Conservation (phyloP, 768 basidiomycete species). For the Rhizopogon salebrosus region DNA sequence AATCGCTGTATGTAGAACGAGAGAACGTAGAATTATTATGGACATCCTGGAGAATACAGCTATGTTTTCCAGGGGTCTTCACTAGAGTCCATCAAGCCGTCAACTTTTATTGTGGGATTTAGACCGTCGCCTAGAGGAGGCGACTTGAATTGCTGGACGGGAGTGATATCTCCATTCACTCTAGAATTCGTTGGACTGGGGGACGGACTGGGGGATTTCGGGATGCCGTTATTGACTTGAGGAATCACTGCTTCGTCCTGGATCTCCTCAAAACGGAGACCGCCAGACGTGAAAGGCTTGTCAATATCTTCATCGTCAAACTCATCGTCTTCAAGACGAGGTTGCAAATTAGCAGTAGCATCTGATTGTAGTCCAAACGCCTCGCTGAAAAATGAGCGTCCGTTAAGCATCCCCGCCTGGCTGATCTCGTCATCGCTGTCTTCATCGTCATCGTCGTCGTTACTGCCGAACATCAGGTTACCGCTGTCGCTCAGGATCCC, state of each 20-base stretch:
- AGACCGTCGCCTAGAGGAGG: slow-evolving; percentile 51
- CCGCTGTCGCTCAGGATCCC: slow-evolving; percentile 46
- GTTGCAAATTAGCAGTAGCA: slow-evolving; percentile 52
- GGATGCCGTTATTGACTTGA: slow-evolving; percentile 28
- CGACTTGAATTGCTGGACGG: slow-evolving; percentile 45
- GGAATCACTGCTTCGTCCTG: slow-evolving; percentile 27
- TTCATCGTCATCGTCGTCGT: slow-evolving; percentile 61
- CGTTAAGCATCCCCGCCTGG: slow-evolving; percentile 14
- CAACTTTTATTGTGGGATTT: slow-evolving; percentile 47
- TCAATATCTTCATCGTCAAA: slow-evolving; percentile 25
- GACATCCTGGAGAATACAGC: background rate
- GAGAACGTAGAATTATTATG: background rate
- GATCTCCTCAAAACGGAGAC: slow-evolving; percentile 22
- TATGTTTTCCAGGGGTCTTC: slow-evolving; percentile 51
- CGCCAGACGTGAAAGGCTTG: background rate
- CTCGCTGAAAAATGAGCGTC: slow-evolving; percentile 45
- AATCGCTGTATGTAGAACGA: background rate
- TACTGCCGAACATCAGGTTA: slow-evolving; percentile 54
- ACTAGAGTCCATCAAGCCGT: slow-evolving; percentile 62
- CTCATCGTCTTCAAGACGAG: slow-evolving; percentile 43
- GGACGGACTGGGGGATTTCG: slow-evolving; percentile 21
- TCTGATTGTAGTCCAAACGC: slow-evolving; percentile 44
- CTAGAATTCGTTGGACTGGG: slow-evolving; percentile 34
- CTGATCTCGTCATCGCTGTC: slow-evolving; percentile 49
- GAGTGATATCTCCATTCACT: slow-evolving; percentile 42